A percentile compares a stretch with the other conserved stretches of the same genome.
Evolutionary conservation across 805 yeast genomes (phyloP).

Genomic region (Isabelozyma gotoi): DNA sequence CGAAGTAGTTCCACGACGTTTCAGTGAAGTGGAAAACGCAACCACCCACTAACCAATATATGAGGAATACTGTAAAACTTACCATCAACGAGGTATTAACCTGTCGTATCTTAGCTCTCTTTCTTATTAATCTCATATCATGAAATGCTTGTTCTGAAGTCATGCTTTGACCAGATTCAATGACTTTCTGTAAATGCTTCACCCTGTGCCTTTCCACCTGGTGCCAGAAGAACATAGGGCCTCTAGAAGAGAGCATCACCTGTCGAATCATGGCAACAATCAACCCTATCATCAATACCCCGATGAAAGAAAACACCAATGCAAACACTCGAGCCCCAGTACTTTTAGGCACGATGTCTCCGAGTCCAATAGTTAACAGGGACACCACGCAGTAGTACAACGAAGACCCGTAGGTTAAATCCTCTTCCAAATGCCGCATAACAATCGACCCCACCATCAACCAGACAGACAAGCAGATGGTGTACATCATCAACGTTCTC

Average conservation of each 20-base stretch:
- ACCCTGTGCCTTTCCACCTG: slow-evolving; percentile 53
- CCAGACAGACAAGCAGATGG: slow-evolving; percentile 67
- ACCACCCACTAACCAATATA: slow-evolving; percentile 76
- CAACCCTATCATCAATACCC: slow-evolving; percentile 72
- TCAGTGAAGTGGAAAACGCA: slow-evolving; percentile 59
- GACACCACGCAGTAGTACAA: slow-evolving; percentile 74
- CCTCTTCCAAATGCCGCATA: slow-evolving; percentile 39
- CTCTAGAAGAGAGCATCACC: slow-evolving; percentile 58
- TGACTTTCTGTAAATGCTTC: slow-evolving; percentile 17
- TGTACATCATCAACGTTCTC: slow-evolving; percentile 70
- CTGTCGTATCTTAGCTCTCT: slow-evolving; percentile 38
- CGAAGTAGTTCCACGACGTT: slow-evolving; percentile 66
- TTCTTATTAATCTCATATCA: slow-evolving; percentile 53
- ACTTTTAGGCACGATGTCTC: slow-evolving; percentile 62
- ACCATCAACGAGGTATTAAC: slow-evolving; percentile 34
- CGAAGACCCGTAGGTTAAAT: slow-evolving; percentile 56
- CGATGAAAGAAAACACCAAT: slow-evolving; percentile 64
- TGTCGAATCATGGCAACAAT: slow-evolving; percentile 68
- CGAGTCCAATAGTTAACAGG: slow-evolving; percentile 76
- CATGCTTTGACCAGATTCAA: slow-evolving; percentile 15
- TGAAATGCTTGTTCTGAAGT: slow-evolving; percentile 52
- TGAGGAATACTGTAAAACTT: slow-evolving; percentile 45
- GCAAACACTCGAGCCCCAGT: slow-evolving; percentile 57
- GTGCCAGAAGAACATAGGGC: slow-evolving; percentile 68
- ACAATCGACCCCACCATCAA: slow-evolving; percentile 60